Base-by-base conservation (phyloP, 2,329 filamentous ascomycete species). In the Phyllosticta capitalensis region DNA sequence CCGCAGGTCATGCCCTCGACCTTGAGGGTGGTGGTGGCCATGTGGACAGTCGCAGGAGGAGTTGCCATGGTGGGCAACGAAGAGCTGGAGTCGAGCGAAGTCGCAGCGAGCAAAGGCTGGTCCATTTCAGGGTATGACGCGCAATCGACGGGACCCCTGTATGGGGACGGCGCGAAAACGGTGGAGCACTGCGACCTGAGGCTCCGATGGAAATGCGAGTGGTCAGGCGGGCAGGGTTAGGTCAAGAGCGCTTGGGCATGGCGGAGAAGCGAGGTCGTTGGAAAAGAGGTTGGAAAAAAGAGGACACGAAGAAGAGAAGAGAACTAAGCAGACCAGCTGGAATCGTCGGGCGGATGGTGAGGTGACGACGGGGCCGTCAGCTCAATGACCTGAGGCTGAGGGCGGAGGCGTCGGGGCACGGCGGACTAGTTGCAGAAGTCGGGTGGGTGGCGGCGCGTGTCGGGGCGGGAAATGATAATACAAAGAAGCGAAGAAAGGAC, bases 1-100 rank as follows among this genome's bases (percentile, higher is more conserved):
- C 92, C 92, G 76, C 94, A 99, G 64, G 80, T 82, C 78, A 81
- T 99, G 66, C 94, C 94, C 65, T 88, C 90, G 49, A 99, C 88
- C 68, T 87, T 89, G 62, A 99, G 76, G 20, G 92, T 96, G 30
- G 94, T 97, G 12, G 89, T 95, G 48, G 90, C 90, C 84, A 95
- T 88, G 71, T 87, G 84, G 28, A 33, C 33, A 26, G 54, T 49
- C 22, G 54, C 17, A 26, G 54, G 1, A 30, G 22, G 22, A 33
- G 22, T 19, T n/a, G 38, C 38, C 38, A 45, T 45, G 14, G 38
- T 45, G 38, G 38, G 38, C 38, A 45, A n/a, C 12, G 38, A 45
- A n/a, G 30, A 38, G 53, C 60, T 58, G 57, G 58, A 53, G 58
- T 64, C 63, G 50, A 58, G 62, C 19, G 60, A 45, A n/a, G 38